These are phyloP conservation scores for Helichrysum umbraculigerum DNA, from an alignment of 129 eudicot genomes.

Conservation along the genomic window DNA sequence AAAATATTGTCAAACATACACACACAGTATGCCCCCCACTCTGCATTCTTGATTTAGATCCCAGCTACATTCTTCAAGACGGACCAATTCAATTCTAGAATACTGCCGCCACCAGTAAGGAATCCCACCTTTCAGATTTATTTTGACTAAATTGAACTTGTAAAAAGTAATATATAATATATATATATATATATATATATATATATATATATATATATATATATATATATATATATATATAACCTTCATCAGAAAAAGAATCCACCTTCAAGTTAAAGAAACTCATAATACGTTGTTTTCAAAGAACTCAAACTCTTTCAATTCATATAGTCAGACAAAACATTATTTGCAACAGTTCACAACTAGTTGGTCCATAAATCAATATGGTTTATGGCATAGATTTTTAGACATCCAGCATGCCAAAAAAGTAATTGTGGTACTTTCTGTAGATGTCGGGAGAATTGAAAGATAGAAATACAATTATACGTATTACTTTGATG, in stretches of 20 bases:
- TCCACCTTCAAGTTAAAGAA: neutral
- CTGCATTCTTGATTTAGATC: neutral
- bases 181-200: too few species aligned
- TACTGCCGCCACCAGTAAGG: neutral
- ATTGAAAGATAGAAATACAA: neutral
- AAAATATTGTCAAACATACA: neutral
- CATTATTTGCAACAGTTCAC: neutral
- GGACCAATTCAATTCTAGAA: neutral
- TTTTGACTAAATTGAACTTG: neutral
- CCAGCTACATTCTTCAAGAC: conserved; percentile 13
- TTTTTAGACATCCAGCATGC: neutral
- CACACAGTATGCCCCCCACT: neutral
- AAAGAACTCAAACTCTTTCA: neutral
- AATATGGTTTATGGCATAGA: neutral
- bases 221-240: too few species aligned
- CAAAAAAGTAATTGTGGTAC: neutral
- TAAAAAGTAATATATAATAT: neutral
- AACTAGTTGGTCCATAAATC: neutral
- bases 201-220: too few species aligned
- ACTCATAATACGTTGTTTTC: neutral
- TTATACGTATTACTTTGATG: neutral
- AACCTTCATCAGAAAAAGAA: neutral
- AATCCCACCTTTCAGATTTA: neutral
- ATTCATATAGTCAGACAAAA: neutral
- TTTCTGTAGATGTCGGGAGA: neutral